Evolutionary conservation across 176 grass and related monocot genomes (phyloP).

Genomic region (Phragmites australis): DNA sequence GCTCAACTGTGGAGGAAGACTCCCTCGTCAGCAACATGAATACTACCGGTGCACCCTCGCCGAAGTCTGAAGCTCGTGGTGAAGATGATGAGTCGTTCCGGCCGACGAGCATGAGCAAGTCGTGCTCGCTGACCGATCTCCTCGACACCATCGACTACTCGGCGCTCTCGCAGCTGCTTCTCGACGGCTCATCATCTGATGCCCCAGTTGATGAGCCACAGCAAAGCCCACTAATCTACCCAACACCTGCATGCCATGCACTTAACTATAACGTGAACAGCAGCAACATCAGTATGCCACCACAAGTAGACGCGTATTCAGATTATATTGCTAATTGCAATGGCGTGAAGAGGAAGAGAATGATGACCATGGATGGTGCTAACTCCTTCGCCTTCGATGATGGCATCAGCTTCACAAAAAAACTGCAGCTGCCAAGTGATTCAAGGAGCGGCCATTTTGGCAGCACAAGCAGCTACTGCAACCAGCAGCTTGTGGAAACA

Average conservation of each 20-base stretch:
- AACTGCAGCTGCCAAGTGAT: neutral
- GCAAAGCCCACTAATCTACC: slow-evolving; percentile 6
- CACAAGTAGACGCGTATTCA: neutral
- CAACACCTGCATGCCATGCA: slow-evolving; percentile 1
- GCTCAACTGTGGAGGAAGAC: slow-evolving; percentile 39
- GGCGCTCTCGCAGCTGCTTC: slow-evolving; percentile 42
- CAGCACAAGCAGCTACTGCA: slow-evolving; percentile 35
- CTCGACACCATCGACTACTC: slow-evolving; percentile 51
- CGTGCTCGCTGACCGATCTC: slow-evolving; percentile 59
- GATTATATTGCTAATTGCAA: neutral
- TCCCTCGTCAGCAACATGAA: neutral
- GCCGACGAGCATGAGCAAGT: slow-evolving; percentile 22
- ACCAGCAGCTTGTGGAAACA: slow-evolving; percentile 29
- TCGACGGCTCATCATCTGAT: neutral
- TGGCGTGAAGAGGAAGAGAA: slow-evolving; percentile 34
- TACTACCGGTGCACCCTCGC: neutral
- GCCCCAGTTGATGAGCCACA: neutral
- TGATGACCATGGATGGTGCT: neutral
- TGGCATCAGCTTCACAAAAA: neutral
- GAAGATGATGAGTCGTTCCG: neutral
- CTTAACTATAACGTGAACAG: neutral
- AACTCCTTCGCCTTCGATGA: slow-evolving; percentile 1
- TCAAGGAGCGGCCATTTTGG: neutral
- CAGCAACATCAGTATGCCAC: neutral
- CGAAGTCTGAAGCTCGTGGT: neutral